Base-by-base conservation (phyloP, 208 protist genomes). In the Acanthamoeba divionensis region DNA sequence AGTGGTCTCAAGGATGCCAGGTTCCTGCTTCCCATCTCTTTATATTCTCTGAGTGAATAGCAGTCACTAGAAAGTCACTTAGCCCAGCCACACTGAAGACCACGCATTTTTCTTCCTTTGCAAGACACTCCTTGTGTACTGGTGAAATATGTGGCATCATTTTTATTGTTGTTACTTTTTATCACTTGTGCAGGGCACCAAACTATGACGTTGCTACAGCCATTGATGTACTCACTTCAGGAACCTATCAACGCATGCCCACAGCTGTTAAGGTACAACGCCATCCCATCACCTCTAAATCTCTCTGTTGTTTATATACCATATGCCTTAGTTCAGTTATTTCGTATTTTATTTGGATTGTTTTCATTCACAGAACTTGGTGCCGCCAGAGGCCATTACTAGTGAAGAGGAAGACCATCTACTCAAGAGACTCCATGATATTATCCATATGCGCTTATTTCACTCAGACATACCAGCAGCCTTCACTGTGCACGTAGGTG, bases 171-270 rank as follows among this genome's bases (percentile, higher is more conserved):
- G 5, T 73, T 18, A 41, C 31, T 18, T 5, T 26, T 18, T 21
- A 10, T 26, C 29, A 63, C 13, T 36, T 26, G 4, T 29, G 12
- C 24, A 86, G 77, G 33, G 83, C 91, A 44, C 91, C 91, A 41
- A 77, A 91, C 18, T 92, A 92, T 60, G 91, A 92, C 63, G 57
- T 92, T 21, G 71, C 83, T 3, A 92, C 91, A 9, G 91, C 91
- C 4, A 92, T 92, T 0, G 91, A 92, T 66, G 73, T 92, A 1
- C 63, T 92, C 21, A 69, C 85, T 10, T 79, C 75, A 7, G 91
- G 91, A 18, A 90, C 6, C 8, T 92, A 92, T 44, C 47, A 63
- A 33, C 69, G 71, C 60, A 65, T 92, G 69, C 91, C 91, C 50
- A 90, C 73, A 12, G 29, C 60, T n/a, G 89, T 92, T 33, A 88